phyloP scores from a whole-genome alignment of 345 rosid species.

The Murraya paniculata region DNA sequence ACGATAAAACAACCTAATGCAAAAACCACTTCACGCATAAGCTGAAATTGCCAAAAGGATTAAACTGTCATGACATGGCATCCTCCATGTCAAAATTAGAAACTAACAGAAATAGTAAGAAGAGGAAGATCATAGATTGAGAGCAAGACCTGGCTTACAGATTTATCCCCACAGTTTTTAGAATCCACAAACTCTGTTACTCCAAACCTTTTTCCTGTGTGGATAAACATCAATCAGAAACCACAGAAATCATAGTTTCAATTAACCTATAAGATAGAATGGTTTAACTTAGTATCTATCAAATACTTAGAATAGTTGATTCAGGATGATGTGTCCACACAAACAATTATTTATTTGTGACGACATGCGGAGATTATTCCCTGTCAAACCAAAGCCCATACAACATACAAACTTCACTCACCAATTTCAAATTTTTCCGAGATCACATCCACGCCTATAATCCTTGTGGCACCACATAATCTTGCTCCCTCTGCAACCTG shows the following conservation, averaged over 20 bases:
- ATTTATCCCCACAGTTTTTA: conserved; percentile 39
- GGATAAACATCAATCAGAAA: conserved; percentile 2
- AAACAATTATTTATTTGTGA: not conserved
- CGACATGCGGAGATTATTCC: not conserved
- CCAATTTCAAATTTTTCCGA: conserved; percentile 67
- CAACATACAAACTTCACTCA: conserved; percentile 23
- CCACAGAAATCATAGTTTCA: not conserved
- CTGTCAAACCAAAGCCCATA: not conserved
- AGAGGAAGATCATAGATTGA: not conserved
- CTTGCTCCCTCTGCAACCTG: conserved; percentile 90
- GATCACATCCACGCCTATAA: conserved; percentile 76
- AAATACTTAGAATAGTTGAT: not conserved
- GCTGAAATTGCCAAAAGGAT: not conserved
- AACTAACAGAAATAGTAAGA: not conserved
- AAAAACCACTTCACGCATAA: not conserved
- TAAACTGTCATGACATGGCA: not conserved
- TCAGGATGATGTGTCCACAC: not conserved
- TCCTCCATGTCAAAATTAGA: not conserved
- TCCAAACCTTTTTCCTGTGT: conserved; percentile 65
- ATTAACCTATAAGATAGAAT: not conserved
- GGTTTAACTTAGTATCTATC: not conserved
- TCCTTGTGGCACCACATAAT: conserved; percentile 70
- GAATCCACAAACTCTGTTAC: conserved; percentile 68
- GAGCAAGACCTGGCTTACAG: conserved; percentile 58
- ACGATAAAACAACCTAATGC: not conserved